phyloP scores from a whole-genome alignment of 805 yeast genomes.

The Candida verbasci region DNA sequence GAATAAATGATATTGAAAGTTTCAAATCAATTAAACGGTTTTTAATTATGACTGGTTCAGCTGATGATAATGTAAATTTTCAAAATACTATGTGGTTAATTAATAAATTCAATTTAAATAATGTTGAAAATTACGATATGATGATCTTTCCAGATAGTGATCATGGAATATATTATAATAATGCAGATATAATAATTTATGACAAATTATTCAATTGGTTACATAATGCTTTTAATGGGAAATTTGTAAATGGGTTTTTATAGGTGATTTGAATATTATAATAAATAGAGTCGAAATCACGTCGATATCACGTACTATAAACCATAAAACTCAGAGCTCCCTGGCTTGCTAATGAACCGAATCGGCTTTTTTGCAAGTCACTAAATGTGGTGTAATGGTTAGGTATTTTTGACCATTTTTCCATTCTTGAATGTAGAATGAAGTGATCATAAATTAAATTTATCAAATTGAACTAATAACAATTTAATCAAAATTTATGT shows the following conservation, averaged over 20 bases:
- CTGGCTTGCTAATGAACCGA: too few relatives aligned
- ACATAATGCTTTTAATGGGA: constrained; percentile 45
- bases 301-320: too few relatives aligned
- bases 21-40: constrained; percentile 62
- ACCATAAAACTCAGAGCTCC: too few relatives aligned
- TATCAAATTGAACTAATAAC: too few relatives aligned
- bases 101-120: constrained; percentile 54
- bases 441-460: too few relatives aligned
- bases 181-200: constrained; percentile 70
- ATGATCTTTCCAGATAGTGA: constrained; percentile 92
- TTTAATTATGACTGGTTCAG: constrained; percentile 90
- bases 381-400: too few relatives aligned
- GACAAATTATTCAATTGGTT: constrained; percentile 72
- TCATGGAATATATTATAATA: constrained; percentile 75
- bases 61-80: constrained; percentile 96
- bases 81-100: constrained; percentile 79
- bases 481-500: too few relatives aligned
- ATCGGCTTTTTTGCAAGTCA: too few relatives aligned
- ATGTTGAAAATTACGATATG: constrained; percentile 75
- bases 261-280: neutral
- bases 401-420: too few relatives aligned
- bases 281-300: too few relatives aligned
- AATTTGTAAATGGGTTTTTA: constrained; percentile 11
- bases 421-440: too few relatives aligned
- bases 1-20: constrained; percentile 52